These are phyloP conservation scores for Amanita brunnescens DNA, from an alignment of 768 basidiomycete species.

Conservation along the genomic window DNA sequence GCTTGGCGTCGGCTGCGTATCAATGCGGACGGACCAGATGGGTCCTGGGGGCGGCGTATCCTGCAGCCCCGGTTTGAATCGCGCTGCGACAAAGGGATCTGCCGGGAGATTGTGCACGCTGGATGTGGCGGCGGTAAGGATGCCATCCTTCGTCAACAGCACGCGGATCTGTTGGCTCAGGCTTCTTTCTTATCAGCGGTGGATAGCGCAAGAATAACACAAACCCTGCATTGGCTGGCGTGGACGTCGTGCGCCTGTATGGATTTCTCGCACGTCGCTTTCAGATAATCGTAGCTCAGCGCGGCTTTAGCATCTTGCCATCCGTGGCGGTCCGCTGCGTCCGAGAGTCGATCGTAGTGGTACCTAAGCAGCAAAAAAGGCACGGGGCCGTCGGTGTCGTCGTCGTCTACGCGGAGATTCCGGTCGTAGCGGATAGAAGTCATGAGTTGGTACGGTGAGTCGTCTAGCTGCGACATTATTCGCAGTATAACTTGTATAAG, in stretches of 20 bases:
- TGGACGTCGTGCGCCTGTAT: slow-evolving; percentile 21
- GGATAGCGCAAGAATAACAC: background rate
- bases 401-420: slow-evolving; percentile 48
- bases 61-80: background rate
- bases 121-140: slow-evolving; percentile 11
- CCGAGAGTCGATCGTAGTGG: slow-evolving; percentile 51
- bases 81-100: slow-evolving; percentile 12
- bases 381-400: slow-evolving; percentile 40
- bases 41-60: slow-evolving; percentile 20
- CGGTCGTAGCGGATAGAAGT: slow-evolving; percentile 56
- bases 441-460: slow-evolving; percentile 28
- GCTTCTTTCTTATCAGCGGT: slow-evolving; percentile 22
- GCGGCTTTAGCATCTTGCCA: slow-evolving; percentile 34
- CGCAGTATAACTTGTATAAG: too few relatives aligned
- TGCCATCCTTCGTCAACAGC: slow-evolving; percentile 12
- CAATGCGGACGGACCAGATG: slow-evolving; percentile 42
- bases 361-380: slow-evolving; percentile 53
- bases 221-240: background rate
- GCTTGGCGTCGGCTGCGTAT: slow-evolving; percentile 42
- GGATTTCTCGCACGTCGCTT: slow-evolving; percentile 35
- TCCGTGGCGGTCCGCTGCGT: slow-evolving; percentile 39
- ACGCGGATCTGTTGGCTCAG: slow-evolving; percentile 10
- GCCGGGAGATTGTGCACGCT: slow-evolving; percentile 7
- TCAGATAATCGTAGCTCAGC: slow-evolving; percentile 32
- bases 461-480: too few relatives aligned